phyloP scores from a whole-genome alignment of 805 yeast species.

The Candida lessepsii region DNA sequence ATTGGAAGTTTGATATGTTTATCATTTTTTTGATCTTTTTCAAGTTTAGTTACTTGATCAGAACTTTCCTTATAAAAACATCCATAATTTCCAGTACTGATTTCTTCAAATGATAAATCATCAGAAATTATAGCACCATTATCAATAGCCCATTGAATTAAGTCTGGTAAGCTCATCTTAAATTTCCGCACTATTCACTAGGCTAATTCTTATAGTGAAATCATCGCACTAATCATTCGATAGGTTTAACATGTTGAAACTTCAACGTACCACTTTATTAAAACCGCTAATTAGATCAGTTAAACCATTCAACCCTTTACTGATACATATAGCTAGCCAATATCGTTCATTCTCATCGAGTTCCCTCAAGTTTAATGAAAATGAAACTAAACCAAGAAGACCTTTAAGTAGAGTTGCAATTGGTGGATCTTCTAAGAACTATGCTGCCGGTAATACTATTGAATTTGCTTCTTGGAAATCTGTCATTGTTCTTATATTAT shows the following conservation, averaged over 20 bases:
- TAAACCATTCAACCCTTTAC: too few species aligned
- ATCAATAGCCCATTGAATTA: slow-evolving; percentile 31
- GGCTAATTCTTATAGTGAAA: too few species aligned
- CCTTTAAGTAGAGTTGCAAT: slow-evolving; percentile 81
- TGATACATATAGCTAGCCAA: too few species aligned
- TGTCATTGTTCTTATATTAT: slow-evolving; percentile 58
- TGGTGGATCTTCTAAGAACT: slow-evolving; percentile 52
- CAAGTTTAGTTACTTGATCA: slow-evolving; percentile 3
- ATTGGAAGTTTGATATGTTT: slow-evolving; percentile 21
- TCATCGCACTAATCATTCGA: too few species aligned
- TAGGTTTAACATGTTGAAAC: too few species aligned
- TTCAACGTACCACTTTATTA: too few species aligned
- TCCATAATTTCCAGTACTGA: slow-evolving; percentile 25
- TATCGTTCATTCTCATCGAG: background rate
- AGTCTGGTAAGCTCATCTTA: slow-evolving; percentile 11
- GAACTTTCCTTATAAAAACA: slow-evolving; percentile 15
- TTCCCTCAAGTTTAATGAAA: background rate
- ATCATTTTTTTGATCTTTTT: slow-evolving; percentile 4
- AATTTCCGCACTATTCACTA: slow-evolving; percentile 4
- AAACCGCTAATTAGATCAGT: too few species aligned
- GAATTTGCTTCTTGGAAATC: slow-evolving; percentile 89
- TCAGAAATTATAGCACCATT: slow-evolving; percentile 30
- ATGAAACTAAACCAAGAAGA: slow-evolving; percentile 31
- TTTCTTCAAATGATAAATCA: slow-evolving; percentile 21
- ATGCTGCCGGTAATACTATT: slow-evolving; percentile 43